Base-by-base conservation (phyloP, 2,329 filamentous ascomycete species). In the Pseudogymnoascus sp. region DNA sequence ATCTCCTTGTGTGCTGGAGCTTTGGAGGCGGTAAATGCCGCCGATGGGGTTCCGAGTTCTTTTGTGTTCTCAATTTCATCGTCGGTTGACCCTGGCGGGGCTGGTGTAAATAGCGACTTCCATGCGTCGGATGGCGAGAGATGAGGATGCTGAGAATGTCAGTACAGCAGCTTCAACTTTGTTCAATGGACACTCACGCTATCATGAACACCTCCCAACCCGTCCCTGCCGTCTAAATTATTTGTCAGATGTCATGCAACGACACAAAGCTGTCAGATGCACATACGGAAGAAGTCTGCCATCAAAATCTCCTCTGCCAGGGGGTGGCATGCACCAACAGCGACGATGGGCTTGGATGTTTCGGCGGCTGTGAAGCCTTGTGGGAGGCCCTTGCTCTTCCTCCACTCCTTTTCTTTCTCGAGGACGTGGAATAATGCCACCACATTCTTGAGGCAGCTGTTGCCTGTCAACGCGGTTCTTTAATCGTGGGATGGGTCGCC, bases 381-480 rank as follows among this genome's bases (percentile, higher is more conserved):
- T 0, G 83, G 76, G 63, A 81, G 82, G 16, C 89, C 89, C 44
- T 86, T 82, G 11, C 84, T 78, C 72, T 84, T 85, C 67, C 95
- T 85, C 93, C 93, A 97, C 68, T 85, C 82, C 69, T 91, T 81
- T 77, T 99, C 95, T 73, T 91, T 90, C 68, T 96, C 91, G 62
- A 99, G 83, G 64, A 96, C 88, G 71, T 97, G 88, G 78, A 99
- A 97, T 65, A 97, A 80, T 24, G 91, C 89, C 40, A 97, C 87
- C 14, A 90, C 87, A 76, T 99, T 99, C 61, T 89, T 86, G 61
- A 97, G 81, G 71, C 92, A 97, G 75, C 89, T 93, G 65, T 19
- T 56, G 21, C 21, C 29, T 13, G 53, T 65, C 37, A 69, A 59
- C 26, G 31, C 33, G 42, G 50, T 31, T 38, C 13, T 5, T 21